A percentile compares a stretch with the other conserved stretches of the same genome.
phyloP scores from a whole-genome alignment of 2,329 filamentous ascomycete genomes.

The Didymella glomerata region DNA sequence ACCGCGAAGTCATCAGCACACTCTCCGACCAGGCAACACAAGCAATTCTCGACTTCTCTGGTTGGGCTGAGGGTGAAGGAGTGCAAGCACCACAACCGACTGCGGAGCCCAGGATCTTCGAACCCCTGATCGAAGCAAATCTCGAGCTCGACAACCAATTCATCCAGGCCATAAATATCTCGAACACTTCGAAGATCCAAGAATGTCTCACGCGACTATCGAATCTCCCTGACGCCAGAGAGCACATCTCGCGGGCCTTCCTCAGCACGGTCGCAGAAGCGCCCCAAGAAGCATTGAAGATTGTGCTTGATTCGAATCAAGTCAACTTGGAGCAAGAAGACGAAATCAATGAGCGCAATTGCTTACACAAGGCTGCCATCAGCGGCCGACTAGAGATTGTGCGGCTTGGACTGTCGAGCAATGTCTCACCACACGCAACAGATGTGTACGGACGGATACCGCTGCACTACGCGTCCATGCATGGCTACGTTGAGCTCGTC shows the following conservation, averaged over 20 bases:
- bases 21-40: slow-evolving; percentile 96
- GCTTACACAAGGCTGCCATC: slow-evolving; percentile 94
- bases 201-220: slow-evolving; percentile 81
- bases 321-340: slow-evolving; percentile 94
- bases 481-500: slow-evolving; percentile 86
- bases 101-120: slow-evolving; percentile 41
- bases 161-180: slow-evolving; percentile 83
- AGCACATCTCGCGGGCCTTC: slow-evolving; percentile 88
- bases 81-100: slow-evolving; percentile 68
- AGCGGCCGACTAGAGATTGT: slow-evolving; percentile 86
- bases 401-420: slow-evolving; percentile 74
- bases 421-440: slow-evolving; percentile 78
- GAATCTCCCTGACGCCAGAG: slow-evolving; percentile 68
- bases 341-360: slow-evolving; percentile 97
- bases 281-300: slow-evolving; percentile 75
- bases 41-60: slow-evolving; percentile 91
- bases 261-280: slow-evolving; percentile 88
- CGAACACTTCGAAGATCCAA: slow-evolving; percentile 77
- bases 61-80: slow-evolving; percentile 96
- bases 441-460: slow-evolving; percentile 96
- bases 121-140: slow-evolving; percentile 69
- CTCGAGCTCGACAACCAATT: slow-evolving; percentile 89
- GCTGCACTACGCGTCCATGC: slow-evolving; percentile 95
- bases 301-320: slow-evolving; percentile 79
- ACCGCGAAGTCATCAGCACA: slow-evolving; percentile 94